A percentile compares a stretch with the other conserved stretches of the same genome.
phyloP scores from a whole-genome alignment of 345 rosid genomes.

The Populus tremula region DNA sequence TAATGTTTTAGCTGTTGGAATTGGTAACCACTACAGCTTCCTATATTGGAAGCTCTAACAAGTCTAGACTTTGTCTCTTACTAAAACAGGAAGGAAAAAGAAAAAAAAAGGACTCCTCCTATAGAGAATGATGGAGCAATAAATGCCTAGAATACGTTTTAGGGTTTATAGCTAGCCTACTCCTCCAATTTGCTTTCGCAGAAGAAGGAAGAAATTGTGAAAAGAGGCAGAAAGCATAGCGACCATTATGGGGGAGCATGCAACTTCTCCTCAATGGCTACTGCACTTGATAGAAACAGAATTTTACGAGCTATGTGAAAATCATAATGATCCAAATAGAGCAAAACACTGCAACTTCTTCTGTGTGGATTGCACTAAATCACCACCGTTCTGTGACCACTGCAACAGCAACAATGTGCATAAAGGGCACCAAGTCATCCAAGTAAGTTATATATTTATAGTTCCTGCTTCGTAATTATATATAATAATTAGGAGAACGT shows the following conservation, averaged over 20 bases:
- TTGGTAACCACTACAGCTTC: neutral
- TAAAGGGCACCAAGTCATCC: neutral
- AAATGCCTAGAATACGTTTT: neutral
- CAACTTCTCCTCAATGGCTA: neutral
- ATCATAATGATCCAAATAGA: neutral
- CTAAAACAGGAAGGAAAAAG: neutral
- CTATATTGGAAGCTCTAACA: neutral
- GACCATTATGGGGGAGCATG: neutral
- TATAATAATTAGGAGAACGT: no score
- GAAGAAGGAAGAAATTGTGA: neutral
- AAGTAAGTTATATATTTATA: neutral
- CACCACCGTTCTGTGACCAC: neutral
- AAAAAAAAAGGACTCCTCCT: neutral
- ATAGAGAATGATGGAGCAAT: neutral
- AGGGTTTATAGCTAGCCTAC: neutral
- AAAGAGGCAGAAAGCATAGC: neutral
- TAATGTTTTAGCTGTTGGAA: neutral
- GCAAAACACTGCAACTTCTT: neutral
- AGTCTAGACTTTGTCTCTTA: neutral
- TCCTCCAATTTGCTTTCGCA: neutral
- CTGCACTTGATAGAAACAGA: neutral
- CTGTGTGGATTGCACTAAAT: neutral
- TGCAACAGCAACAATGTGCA: neutral
- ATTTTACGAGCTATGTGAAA: constrained; percentile 6
- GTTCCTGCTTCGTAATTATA: no score